Conservation (phyloP, 2,329 filamentous ascomycete genomes). For the Bipolaris oryzae region DNA sequence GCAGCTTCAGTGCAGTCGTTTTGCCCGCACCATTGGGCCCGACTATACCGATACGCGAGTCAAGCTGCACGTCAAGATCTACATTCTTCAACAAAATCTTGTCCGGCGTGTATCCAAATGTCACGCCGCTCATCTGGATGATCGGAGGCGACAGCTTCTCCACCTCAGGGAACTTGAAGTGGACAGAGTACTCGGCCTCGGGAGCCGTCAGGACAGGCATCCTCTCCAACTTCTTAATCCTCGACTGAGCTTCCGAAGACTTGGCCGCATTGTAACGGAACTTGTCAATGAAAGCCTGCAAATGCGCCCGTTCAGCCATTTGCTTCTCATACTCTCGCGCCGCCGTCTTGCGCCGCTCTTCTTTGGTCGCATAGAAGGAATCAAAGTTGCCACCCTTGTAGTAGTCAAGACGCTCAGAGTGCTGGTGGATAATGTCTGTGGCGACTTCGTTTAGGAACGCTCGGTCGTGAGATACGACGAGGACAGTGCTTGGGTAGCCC, state of each 20-base stretch:
- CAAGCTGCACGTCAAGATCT: slow-evolving; percentile 94
- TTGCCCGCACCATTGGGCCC: slow-evolving; percentile 98
- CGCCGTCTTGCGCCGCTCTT: slow-evolving; percentile 94
- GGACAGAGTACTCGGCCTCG: slow-evolving; percentile 92
- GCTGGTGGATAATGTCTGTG: slow-evolving; percentile 98
- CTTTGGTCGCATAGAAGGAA: slow-evolving; percentile 81
- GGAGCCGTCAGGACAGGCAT: slow-evolving; percentile 92
- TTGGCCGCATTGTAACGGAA: slow-evolving; percentile 99
- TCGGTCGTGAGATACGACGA: slow-evolving; percentile 98
- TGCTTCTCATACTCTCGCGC: slow-evolving; percentile 99
- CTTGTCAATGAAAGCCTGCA: slow-evolving; percentile 98
- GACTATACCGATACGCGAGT: slow-evolving; percentile 98
- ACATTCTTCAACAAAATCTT: slow-evolving; percentile 82
- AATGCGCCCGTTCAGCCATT: slow-evolving; percentile 88
- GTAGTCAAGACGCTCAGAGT: slow-evolving; percentile 96
- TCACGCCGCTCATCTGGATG: slow-evolving; percentile 92
- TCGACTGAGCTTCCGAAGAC: slow-evolving; percentile 95
- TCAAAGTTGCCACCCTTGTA: slow-evolving; percentile 95
- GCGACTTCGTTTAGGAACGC: slow-evolving; percentile 98
- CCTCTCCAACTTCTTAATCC: slow-evolving; percentile 98
- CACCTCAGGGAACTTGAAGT: slow-evolving; percentile 96
- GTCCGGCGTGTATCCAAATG: slow-evolving; percentile 84
- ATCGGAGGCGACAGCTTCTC: slow-evolving; percentile 98
- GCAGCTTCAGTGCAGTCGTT: slow-evolving; percentile 96
- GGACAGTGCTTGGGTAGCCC: slow-evolving; percentile 87